Percentiles rank a stretch among this genome's conserved stretches.
Conservation (phyloP, 495 filamentous ascomycete species). For the Chaetomium cochliodes region DNA sequence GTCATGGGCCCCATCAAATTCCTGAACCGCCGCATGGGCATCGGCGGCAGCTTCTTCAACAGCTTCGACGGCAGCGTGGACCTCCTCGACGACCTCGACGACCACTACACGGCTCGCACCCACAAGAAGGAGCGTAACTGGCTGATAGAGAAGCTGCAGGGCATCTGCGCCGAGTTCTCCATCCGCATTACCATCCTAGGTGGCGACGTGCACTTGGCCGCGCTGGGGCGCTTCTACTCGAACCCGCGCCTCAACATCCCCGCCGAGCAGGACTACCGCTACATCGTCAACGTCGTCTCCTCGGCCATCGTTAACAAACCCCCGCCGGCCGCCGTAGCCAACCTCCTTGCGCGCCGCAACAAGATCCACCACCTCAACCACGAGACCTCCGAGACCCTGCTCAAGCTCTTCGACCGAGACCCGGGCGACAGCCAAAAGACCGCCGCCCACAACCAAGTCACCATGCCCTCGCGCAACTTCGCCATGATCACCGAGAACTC, state of each 20-base stretch:
- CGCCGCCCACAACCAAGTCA: slow-evolving; percentile 68
- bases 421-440: slow-evolving; percentile 70
- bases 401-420: slow-evolving; percentile 81
- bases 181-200: slow-evolving; percentile 82
- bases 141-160: slow-evolving; percentile 72
- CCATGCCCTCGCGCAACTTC: slow-evolving; percentile 90
- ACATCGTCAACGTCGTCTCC: slow-evolving; percentile 86
- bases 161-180: slow-evolving; percentile 65
- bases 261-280: slow-evolving; percentile 85
- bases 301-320: slow-evolving; percentile 95
- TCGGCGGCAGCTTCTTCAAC: slow-evolving; percentile 83
- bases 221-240: slow-evolving; percentile 91
- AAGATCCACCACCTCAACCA: slow-evolving; percentile 88
- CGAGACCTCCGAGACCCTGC: slow-evolving; percentile 83
- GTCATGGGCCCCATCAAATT: slow-evolving; percentile 82
- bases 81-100: slow-evolving; percentile 88
- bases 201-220: slow-evolving; percentile 92
- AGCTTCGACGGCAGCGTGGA: slow-evolving; percentile 88
- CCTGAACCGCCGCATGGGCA: slow-evolving; percentile 84
- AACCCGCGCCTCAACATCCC: slow-evolving; percentile 73
- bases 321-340: slow-evolving; percentile 81
- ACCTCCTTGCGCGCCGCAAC: slow-evolving; percentile 79
- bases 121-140: slow-evolving; percentile 84
- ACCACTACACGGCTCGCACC: slow-evolving; percentile 89
- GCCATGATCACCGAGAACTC: slow-evolving; percentile 74